Evolutionary conservation across 805 yeast species (phyloP), one percentile per base, ranked within the genome.

Genomic region (Ogataea angusta): DNA sequence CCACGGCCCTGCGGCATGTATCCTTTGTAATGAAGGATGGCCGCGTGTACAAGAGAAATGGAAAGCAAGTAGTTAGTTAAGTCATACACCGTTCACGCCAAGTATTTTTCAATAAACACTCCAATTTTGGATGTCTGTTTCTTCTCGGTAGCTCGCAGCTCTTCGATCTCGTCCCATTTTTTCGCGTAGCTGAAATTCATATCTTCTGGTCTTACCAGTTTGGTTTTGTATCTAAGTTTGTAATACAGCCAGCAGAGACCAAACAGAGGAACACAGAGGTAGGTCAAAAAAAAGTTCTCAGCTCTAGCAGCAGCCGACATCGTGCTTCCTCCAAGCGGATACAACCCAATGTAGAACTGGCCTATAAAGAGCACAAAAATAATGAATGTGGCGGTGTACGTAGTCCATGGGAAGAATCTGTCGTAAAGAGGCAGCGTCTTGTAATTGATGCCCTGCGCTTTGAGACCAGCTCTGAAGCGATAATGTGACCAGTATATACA

Each of bases 321-420:
- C 30, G 51, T 38, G 7, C 43, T 58, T 17, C 64, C 64, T 2
- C 73, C 78, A 37, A 81, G 60, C 35, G 87, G 85, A 55, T 69
- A 78, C 37, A 80, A 59, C 7, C 85, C 82, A 35, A 80, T 73
- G 81, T 84, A 80, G 59, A 80, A 78, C 56, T 79, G 85, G 3
- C 80, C 82, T 37, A 73, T 60, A 22, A 80, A 70, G 42, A 79
- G 64, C 9, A 65, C 38, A 56, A 78, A 74, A 48, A 81, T 60
- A 10, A 66, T 36, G 10, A 74, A 56, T 6, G 78, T 48, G 22
- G 50, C 53, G 15, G 46, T n/a, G 36, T 47, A 51, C 8, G 56
- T 51, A 12, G 53, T 54, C 88, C 89, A 59, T 68, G 72, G 51
- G 59, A 59, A 6, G 85, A 78, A 40, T 57, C 80, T 86, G 43